A percentile compares a stretch with the other conserved stretches of the same genome.
These are phyloP conservation scores for Leccinum subfulvum DNA, from an alignment of 1,284 basidiomycete genomes.

Conservation along the genomic window DNA sequence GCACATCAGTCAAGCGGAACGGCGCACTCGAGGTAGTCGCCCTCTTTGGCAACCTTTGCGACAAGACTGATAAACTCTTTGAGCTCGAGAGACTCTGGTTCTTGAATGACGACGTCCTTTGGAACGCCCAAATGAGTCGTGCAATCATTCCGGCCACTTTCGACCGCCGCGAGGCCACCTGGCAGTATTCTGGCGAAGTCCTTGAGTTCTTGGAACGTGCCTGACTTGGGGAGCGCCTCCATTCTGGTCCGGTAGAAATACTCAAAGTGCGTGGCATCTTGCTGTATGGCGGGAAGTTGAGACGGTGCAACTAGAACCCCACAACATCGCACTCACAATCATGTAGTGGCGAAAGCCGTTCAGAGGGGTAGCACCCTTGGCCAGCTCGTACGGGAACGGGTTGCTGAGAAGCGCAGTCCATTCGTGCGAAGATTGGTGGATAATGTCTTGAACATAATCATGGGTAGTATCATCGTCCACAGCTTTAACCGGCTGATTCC, in stretches of 20 bases:
- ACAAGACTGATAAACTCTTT: conserved; percentile 6
- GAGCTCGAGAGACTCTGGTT: conserved; percentile 3
- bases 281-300: neutral
- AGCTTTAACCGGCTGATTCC: neutral
- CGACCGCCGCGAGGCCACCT: neutral
- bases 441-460: conserved; percentile 5
- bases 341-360: conserved; percentile 16
- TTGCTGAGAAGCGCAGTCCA: neutral
- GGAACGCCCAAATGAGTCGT: conserved; percentile 8
- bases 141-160: neutral
- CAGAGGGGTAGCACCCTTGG: conserved; percentile 2
- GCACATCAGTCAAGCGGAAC: neutral
- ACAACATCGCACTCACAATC: conserved; percentile 4
- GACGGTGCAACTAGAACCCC: neutral
- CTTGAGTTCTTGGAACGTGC: conserved; percentile 7
- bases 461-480: neutral
- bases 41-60: neutral
- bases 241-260: conserved; percentile 9
- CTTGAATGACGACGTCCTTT: neutral
- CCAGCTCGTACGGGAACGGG: neutral
- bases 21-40: conserved; percentile 15
- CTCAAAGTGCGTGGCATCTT: conserved; percentile 13
- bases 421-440: neutral
- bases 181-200: conserved; percentile 6
- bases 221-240: conserved; percentile 1